Base-by-base conservation (phyloP, 768 basidiomycete species). In the Boletellus sp. region DNA sequence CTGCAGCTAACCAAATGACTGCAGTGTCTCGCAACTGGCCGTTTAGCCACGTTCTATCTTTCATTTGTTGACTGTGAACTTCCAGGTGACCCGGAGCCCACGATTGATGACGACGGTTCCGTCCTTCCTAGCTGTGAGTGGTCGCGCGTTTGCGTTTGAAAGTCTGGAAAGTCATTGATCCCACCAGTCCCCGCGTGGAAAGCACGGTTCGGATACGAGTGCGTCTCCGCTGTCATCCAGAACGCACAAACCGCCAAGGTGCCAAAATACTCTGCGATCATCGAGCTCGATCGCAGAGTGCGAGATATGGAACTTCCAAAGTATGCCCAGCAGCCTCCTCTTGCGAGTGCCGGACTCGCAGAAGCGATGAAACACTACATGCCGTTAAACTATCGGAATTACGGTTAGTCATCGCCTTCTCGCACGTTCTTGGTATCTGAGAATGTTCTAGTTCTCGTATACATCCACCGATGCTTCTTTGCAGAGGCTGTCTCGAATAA, bases 381-480 rank as follows among this genome's bases (percentile, higher is more conserved):
- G 87, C 83, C 87, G 1, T 72, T 67, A 31, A 87, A 88, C 59
- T 89, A 88, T 63, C 77, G 83, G 1, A 79, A 85, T 57, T 71
- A 84, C 32, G 81, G 87, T 87, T 20, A 59, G 83, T 60, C 65
- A 3, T 32, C 17, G 15, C 15, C 7, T 1, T 3, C 41, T 38
- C 47, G 7, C 40, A 11, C 7, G 38, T 22, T 37, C 37, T 17
- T 10, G 23, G 8, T 26, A 19, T 19, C 26, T 24, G 44, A 20
- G 24, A 38, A 33, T 4, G 4, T 24, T 4, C 2, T 49, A 87
- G 85, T 83, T n/a, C 71, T 87, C 28, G 68, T 87, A 9, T 86
- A 86, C 60, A 77, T 87, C 43, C 85, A 87, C 62, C 83, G 87
- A 15, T 81, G 83, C 56, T 88, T 85, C 72, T 87, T 89, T 56